Base-by-base conservation (phyloP, 2,329 filamentous ascomycete species). In the Colletotrichum cordylinicola region DNA sequence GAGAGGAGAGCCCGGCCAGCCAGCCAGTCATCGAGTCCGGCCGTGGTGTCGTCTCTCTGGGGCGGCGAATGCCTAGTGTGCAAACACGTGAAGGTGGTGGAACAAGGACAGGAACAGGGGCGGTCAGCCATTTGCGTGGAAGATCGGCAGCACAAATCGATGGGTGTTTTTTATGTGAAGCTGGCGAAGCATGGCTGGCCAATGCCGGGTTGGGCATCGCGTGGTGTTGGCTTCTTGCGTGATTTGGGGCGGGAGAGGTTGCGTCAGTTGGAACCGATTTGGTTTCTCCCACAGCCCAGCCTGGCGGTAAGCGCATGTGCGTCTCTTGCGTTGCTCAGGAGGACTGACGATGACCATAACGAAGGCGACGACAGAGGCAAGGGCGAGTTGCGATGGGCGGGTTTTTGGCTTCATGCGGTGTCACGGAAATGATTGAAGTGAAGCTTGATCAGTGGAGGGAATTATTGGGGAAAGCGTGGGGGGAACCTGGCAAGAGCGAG, bases 401-500 rank as follows among this genome's bases (percentile, higher is more conserved):
- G 21, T 56, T 66, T 74, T 66, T 60, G 67, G 66, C 72, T 74
- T 70, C 48, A 70, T 48, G 56, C 43, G 15, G 43, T 73, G 70
- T 68, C 64, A 68, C 27, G 73, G 64, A 75, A 72, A 73, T 73
- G 70, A 73, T 58, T 58, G 73, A 64, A 24, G 39, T 64, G 73
- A 73, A 75, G 73, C 73, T 68, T 75, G 70, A 75, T 68, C 37
- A 68, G 62, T 68, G 73, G 70, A 73, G 62, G 73, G 62, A 52
- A 31, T 61, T 29, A 60, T 37, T 60, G 73, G 70, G 56, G 64
- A 68, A 64, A 43, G 73, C 73, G 73, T 73, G 73, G 73, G 73
- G 72, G 73, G 56, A 60, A 31, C 72, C 72, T 72, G 69, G 72
- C 55, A 64, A 18, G 35, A 35, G 18, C 61, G 13, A 72, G 67